Evolutionary conservation across 2,329 filamentous ascomycete species (phyloP).

Genomic region (Geosmithia flava): DNA sequence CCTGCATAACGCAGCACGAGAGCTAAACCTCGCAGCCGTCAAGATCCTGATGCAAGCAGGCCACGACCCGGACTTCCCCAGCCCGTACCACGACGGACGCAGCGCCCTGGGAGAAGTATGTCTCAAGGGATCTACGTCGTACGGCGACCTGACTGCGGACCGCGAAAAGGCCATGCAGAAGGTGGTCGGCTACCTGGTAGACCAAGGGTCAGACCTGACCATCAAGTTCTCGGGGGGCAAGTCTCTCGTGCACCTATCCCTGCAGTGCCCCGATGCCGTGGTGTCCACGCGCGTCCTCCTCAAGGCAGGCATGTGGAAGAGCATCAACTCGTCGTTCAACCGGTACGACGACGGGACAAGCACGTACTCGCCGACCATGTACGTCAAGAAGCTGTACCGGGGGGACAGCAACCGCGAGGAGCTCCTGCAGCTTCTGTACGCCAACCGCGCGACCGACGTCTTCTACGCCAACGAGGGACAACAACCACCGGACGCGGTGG

Average conservation of each 20-base stretch:
- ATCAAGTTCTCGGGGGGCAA: constrained; percentile 41
- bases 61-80: constrained; percentile 54
- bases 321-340: constrained; percentile 48
- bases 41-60: constrained; percentile 43
- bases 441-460: constrained; percentile 38
- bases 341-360: constrained; percentile 36
- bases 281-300: constrained; percentile 44
- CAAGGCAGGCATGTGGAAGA: constrained; percentile 52
- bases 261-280: constrained; percentile 43
- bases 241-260: constrained; percentile 45
- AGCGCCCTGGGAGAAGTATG: constrained; percentile 54
- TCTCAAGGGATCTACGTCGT: constrained; percentile 35
- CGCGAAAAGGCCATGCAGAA: constrained; percentile 43
- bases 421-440: constrained; percentile 34
- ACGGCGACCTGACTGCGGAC: constrained; percentile 25
- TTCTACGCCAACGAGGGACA: constrained; percentile 41
- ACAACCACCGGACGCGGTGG: constrained; percentile 39
- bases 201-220: constrained; percentile 41
- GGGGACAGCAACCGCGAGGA: constrained; percentile 19
- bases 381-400: constrained; percentile 27
- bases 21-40: constrained; percentile 44
- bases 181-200: constrained; percentile 42
- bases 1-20: constrained; percentile 50
- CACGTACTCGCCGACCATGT: constrained; percentile 54
- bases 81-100: constrained; percentile 46